Evolutionary conservation across 1,139 yeast species (phyloP), one percentile per base, ranked within the genome.

Genomic region (Zhuliangozyma parablackwelliae): DNA sequence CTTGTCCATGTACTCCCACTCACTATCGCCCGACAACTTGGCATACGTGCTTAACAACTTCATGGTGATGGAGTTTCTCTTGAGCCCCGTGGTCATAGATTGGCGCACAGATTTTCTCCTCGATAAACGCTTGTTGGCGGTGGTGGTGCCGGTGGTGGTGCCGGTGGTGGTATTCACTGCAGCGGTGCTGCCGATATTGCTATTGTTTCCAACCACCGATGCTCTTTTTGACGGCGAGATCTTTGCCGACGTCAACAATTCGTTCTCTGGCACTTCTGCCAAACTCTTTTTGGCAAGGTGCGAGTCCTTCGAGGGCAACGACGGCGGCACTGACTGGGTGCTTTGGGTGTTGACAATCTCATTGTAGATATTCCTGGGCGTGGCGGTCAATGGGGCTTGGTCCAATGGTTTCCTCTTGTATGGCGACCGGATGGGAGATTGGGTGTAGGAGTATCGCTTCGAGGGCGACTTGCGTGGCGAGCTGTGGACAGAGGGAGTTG

Each of bases 21-120:
- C 84, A 33, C 75, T 69, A 43, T 81, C 87, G 39, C 78, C 77
- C 1, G 86, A 72, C 44, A 82, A 63, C 53, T 79, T 81, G 26
- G 90, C 86, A 54, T 83, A 83, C 0, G 87, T 78, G 1, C 88
- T 74, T 41, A 83, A 69, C 42, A 83, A 60, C 49, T 80, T 82
- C 40, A 84, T 69, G 1, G 90, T 82, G 28, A 82, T 78, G 1
- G 89, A 82, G 45, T 82, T 81, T 50, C 89, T 73, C 56, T 80
- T 81, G 48, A 73, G 54, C 33, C 75, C 75, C 21, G 60, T 54
- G 11, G 69, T 61, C 65, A 70, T 57, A 42, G 73, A 67, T 11
- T 62, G 61, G 41, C 75, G 58, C 32, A 69, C 39, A 1, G 74
- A 68, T 41, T 63, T 67, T 42, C 75, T 57, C 43, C 52, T 57